phyloP scores from a whole-genome alignment of 1,139 yeast species.

The Starmera stellimalicola region DNA sequence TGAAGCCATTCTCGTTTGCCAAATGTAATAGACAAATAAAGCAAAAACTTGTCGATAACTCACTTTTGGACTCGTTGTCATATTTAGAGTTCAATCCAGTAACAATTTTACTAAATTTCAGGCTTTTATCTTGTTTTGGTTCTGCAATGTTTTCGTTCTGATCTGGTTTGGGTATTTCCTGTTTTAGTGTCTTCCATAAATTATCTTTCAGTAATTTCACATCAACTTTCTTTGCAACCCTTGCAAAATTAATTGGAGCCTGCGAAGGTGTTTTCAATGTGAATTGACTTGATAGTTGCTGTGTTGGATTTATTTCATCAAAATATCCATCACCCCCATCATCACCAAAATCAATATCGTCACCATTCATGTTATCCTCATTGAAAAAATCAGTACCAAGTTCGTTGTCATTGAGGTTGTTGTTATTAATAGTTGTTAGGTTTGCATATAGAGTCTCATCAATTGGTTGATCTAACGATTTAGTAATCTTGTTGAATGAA shows the following conservation, averaged over 20 bases:
- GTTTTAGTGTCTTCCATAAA: conserved; percentile 57
- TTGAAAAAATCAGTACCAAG: conserved; percentile 14
- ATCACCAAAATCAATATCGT: conserved; percentile 19
- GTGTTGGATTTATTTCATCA: conserved; percentile 7
- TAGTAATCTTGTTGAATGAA: conserved; percentile 17
- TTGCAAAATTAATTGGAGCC: conserved; percentile 48
- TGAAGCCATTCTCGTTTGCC: conserved; percentile 81
- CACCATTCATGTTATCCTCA: conserved; percentile 3
- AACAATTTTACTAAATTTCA: conserved; percentile 18
- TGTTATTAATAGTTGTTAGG: conserved; percentile 27
- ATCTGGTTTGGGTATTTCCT: conserved; percentile 6
- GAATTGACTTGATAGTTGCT: conserved; percentile 12
- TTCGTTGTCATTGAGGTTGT: conserved; percentile 15
- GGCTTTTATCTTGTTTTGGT: conserved; percentile 3
- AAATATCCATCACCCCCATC: conserved; percentile 8
- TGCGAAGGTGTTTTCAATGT: conserved; percentile 19
- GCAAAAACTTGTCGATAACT: conserved; percentile 80
- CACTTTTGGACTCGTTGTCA: conserved; percentile 40
- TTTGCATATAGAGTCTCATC: conserved; percentile 73
- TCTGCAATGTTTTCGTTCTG: background rate
- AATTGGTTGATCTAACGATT: conserved; percentile 24
- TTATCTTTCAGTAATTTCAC: conserved; percentile 71
- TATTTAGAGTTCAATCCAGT: conserved; percentile 40
- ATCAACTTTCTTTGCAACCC: conserved; percentile 80
- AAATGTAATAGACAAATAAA: conserved; percentile 79